Evolutionary conservation across 2,329 filamentous ascomycete species (phyloP).

Genomic region (Trichophyton simii): DNA sequence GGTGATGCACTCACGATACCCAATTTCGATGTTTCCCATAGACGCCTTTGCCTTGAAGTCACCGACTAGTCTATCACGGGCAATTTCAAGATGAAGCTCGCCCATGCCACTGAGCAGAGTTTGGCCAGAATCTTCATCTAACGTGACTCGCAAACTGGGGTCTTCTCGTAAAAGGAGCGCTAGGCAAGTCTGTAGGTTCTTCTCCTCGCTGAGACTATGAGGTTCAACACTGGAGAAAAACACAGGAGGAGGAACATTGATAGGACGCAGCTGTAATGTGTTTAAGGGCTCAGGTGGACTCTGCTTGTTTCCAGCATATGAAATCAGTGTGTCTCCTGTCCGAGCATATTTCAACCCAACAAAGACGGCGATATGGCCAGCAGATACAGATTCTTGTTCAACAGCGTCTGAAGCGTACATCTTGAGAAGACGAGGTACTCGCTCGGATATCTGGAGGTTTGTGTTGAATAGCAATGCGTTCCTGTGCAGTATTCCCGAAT

Average conservation of each 20-base stretch:
- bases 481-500: conserved; percentile 65
- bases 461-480: conserved; percentile 77
- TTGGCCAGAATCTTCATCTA: conserved; percentile 82
- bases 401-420: conserved; percentile 83
- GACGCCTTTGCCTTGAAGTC: conserved; percentile 76
- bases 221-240: conserved; percentile 93
- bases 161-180: conserved; percentile 77
- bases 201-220: conserved; percentile 63
- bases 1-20: conserved; percentile 75
- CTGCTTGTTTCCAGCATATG: conserved; percentile 52
- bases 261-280: conserved; percentile 70
- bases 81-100: conserved; percentile 87
- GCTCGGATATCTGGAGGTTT: conserved; percentile 64
- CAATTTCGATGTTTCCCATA: conserved; percentile 87
- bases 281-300: conserved; percentile 57
- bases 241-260: conserved; percentile 80
- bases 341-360: conserved; percentile 80
- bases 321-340: conserved; percentile 83
- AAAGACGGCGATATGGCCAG: conserved; percentile 89
- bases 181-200: conserved; percentile 63
- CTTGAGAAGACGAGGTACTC: conserved; percentile 67
- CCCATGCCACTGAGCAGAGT: conserved; percentile 95
- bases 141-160: conserved; percentile 71
- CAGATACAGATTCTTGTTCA: conserved; percentile 64
- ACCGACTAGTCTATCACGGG: conserved; percentile 71